phyloP scores from a whole-genome alignment of 148 eudicot species.

The Drosera capensis region DNA sequence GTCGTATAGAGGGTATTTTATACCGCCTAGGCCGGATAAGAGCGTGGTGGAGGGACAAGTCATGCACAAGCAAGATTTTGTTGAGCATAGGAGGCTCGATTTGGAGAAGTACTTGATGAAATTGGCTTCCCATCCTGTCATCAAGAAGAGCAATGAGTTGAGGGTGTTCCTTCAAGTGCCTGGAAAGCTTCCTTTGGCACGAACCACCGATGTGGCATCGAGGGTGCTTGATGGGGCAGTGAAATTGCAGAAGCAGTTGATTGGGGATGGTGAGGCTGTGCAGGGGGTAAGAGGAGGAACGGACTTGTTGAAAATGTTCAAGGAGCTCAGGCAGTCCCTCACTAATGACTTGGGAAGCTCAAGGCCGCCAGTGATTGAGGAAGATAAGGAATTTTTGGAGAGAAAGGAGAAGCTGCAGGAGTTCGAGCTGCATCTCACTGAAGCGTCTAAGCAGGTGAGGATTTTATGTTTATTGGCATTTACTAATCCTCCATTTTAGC shows the following conservation, averaged over 20 bases:
- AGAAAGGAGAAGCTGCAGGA: conserved; percentile 56
- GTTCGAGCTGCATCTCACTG: conserved; percentile 54
- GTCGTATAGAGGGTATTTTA: conserved; percentile 59
- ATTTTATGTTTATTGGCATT: neutral
- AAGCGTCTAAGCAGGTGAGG: conserved; percentile 72
- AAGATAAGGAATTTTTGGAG: conserved; percentile 68
- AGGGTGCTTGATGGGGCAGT: conserved; percentile 85
- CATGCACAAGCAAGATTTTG: conserved; percentile 95
- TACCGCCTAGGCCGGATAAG: conserved; percentile 80
- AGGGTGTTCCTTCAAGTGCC: conserved; percentile 75
- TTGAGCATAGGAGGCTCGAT: conserved; percentile 65
- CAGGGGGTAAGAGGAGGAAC: conserved; percentile 84
- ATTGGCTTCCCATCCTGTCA: conserved; percentile 56
- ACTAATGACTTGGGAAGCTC: conserved; percentile 75
- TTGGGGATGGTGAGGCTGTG: conserved; percentile 72
- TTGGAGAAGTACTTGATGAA: conserved; percentile 70
- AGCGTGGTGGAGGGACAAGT: conserved; percentile 82
- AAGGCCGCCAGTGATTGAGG: conserved; percentile 46
- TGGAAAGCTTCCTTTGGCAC: conserved; percentile 66
- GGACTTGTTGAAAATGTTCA: conserved; percentile 75
- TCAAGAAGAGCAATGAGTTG: conserved; percentile 70
- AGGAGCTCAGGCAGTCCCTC: conserved; percentile 72
- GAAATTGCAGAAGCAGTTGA: conserved; percentile 59
- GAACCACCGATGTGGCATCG: conserved; percentile 57
- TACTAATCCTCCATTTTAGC: neutral